Base-by-base conservation (phyloP, 768 basidiomycete species). In the Strobilomyces echinocephalus region DNA sequence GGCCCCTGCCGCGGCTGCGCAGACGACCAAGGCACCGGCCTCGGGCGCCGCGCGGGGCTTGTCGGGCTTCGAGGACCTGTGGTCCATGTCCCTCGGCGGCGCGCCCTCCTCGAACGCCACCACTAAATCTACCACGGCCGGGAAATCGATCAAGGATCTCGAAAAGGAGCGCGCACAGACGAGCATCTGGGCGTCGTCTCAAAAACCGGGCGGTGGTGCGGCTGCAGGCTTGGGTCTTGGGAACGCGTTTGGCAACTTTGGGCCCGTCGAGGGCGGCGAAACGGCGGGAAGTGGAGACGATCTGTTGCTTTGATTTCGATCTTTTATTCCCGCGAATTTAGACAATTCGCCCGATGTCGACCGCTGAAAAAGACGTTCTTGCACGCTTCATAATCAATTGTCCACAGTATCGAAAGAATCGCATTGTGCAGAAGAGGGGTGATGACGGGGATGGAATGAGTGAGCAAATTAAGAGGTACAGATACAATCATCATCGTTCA, bases 141-240 rank as follows among this genome's bases (percentile, higher is more conserved):
- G 76, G 36, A 92, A 93, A 76, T 88, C 86, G 41, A 95, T 95
- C 64, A 88, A 88, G 70, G 93, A 92, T 63, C 67, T 97, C 58
- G 88, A 91, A 73, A 85, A 82, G 72, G 93, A 95, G 74, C 93
- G 94, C 74, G 79, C 84, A 3, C 80, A 79, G 65, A 83, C 85
- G 20, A 82, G 81, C 10, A 79, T 97, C 33, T 97, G 94, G 94
- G 90, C 61, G 0, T 61, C 67, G 1, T 56, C 67, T 15, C 69
- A 67, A 46, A 69, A 56, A 42, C 56, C 64, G n/a, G 52, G 58
- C 12, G 44, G 53, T 46, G 50, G 58, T 36, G n/a, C 30, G 3
- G 44, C n/a, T n/a, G n/a, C 46, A 1, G 59, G 42, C 45, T 50
- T 53, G 51, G 59, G 57, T 14, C 21, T 50, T 38, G 57, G 58